phyloP scores from a whole-genome alignment of 2,329 filamentous ascomycete genomes.

The Phaeosphaeriaceae sp. region DNA sequence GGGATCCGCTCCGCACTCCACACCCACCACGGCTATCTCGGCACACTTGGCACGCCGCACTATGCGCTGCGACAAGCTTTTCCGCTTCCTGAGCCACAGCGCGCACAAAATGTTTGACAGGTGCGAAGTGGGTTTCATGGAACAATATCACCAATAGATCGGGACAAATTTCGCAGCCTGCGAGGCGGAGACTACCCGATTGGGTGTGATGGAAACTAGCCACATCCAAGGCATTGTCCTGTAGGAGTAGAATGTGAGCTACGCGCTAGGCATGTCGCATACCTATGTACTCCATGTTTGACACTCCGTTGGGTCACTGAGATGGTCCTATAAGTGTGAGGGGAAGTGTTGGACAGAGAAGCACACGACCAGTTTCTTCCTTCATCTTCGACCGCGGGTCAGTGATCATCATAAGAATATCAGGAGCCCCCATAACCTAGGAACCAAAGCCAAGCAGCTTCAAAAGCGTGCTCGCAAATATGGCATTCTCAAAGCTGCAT shows the following conservation, averaged over 20 bases:
- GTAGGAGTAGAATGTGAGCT: neutral
- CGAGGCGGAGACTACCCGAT: neutral
- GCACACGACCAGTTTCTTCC: neutral
- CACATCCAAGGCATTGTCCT: neutral
- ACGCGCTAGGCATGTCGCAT: neutral
- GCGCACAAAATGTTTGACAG: neutral
- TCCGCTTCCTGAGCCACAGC: neutral
- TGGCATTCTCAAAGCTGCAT: neutral
- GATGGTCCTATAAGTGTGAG: neutral
- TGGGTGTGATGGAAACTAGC: neutral
- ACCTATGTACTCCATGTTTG: neutral
- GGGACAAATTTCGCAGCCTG: neutral
- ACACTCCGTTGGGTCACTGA: neutral
- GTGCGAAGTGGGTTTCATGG: neutral
- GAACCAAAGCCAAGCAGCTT: no score
- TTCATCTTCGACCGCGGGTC: neutral
- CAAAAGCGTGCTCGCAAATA: neutral
- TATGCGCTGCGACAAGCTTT: neutral
- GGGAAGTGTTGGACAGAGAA: neutral
- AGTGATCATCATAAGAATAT: no score
- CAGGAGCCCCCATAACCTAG: no score
- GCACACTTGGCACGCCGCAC: neutral
- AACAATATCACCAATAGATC: neutral
- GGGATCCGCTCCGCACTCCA: neutral
- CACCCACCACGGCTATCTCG: neutral